Evolutionary conservation across 1,284 basidiomycete genomes (phyloP).

Genomic region (Naganishia cerealis): DNA sequence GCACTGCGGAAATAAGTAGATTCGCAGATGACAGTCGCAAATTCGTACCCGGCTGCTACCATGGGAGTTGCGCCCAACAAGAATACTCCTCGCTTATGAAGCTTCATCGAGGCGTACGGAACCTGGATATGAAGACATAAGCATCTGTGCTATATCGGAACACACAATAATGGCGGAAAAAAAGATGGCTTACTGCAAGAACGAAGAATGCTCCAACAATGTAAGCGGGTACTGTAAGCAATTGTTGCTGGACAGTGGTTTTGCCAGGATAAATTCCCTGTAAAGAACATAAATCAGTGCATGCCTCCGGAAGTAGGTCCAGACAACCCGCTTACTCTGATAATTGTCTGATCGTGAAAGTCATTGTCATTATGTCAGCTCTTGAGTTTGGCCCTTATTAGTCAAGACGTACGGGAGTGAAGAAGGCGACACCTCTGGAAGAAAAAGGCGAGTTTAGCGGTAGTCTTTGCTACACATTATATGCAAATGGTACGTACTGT

Average conservation of each 20-base stretch:
- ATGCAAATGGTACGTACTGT: conserved; percentile 31
- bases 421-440: conserved; percentile 31
- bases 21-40: conserved; percentile 1
- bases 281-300: neutral
- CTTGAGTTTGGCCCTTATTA: neutral
- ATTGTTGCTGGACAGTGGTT: conserved; percentile 48
- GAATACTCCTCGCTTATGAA: conserved; percentile 41
- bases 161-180: neutral
- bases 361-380: neutral
- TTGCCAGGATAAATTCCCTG: conserved; percentile 47
- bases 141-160: neutral
- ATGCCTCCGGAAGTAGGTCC: neutral
- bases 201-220: conserved; percentile 45
- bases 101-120: conserved; percentile 41
- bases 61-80: conserved; percentile 42
- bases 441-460: neutral
- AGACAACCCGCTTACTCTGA: conserved; percentile 35
- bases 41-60: conserved; percentile 45
- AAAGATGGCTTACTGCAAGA: conserved; percentile 31
- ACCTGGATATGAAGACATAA: conserved; percentile 4
- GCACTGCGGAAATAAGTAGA: neutral
- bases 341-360: conserved; percentile 39
- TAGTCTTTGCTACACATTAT: neutral
- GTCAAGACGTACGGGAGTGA: conserved; percentile 29
- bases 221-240: conserved; percentile 51